phyloP scores from a whole-genome alignment of 768 basidiomycete species.

The Lactarius indigo region DNA sequence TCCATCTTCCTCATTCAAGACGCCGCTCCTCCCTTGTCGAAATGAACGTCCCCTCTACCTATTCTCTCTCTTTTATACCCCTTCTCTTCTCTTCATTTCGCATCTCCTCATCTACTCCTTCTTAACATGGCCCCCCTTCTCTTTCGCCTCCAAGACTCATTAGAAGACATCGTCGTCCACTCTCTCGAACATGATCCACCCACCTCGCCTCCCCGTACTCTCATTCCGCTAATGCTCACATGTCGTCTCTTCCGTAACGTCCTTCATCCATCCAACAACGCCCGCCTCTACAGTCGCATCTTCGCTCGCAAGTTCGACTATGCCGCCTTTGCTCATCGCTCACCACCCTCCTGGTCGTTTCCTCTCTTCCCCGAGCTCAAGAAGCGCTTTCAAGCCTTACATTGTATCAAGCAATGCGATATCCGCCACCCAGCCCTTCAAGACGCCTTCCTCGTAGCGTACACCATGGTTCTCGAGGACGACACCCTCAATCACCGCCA shows the following conservation, averaged over 20 bases:
- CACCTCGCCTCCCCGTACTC: slow-evolving; percentile 52
- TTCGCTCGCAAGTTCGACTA: slow-evolving; percentile 68
- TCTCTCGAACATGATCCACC: slow-evolving; percentile 43
- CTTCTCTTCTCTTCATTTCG: slow-evolving; percentile 5
- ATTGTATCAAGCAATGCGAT: slow-evolving; percentile 12
- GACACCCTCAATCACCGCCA: slow-evolving; percentile 19
- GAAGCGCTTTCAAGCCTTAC: slow-evolving; percentile 17
- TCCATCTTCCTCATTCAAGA: slow-evolving; percentile 20
- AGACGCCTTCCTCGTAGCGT: slow-evolving; percentile 16
- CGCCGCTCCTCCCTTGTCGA: slow-evolving; percentile 18
- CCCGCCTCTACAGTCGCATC: slow-evolving; percentile 65
- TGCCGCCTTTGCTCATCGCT: slow-evolving; percentile 44
- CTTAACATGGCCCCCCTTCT: slow-evolving; percentile 13
- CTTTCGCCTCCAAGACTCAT: slow-evolving; percentile 49
- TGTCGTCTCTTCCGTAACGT: slow-evolving; percentile 47
- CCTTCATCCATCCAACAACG: slow-evolving; percentile 52
- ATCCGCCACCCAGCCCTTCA: slow-evolving; percentile 7
- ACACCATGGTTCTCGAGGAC: slow-evolving; percentile 24
- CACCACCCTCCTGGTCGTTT: slow-evolving; percentile 40
- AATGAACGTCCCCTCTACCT: slow-evolving; percentile 18
- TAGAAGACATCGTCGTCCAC: slow-evolving; percentile 73
- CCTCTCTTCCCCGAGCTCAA: slow-evolving; percentile 41
- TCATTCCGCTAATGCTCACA: slow-evolving; percentile 51
- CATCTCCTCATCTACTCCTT: slow-evolving; percentile 1
- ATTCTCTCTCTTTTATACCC: slow-evolving; percentile 17